A percentile compares a stretch with the other conserved stretches of the same genome.
Evolutionary conservation across 805 yeast genomes (phyloP).

Genomic region (Ogataea polymorpha): DNA sequence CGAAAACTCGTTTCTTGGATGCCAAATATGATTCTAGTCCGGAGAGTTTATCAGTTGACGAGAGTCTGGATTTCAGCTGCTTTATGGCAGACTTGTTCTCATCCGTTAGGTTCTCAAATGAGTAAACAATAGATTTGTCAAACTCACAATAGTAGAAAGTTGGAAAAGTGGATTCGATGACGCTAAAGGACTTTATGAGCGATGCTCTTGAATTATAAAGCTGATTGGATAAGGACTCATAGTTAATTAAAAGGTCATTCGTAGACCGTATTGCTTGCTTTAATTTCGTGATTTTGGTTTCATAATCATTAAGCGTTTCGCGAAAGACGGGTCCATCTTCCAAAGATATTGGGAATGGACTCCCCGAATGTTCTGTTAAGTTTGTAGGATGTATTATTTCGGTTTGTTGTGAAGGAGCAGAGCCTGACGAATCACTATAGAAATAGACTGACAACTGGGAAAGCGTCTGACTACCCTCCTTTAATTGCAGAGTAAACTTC

Average conservation of each 20-base stretch:
- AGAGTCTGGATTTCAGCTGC: slow-evolving; percentile 13
- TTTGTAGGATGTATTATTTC: neutral
- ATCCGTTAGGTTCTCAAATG: slow-evolving; percentile 16
- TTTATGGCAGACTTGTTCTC: slow-evolving; percentile 18
- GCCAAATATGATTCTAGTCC: slow-evolving; percentile 17
- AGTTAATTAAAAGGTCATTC: slow-evolving; percentile 14
- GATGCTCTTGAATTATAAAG: slow-evolving; percentile 12
- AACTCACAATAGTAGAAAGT: slow-evolving; percentile 16
- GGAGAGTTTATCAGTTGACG: slow-evolving; percentile 9
- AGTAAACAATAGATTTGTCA: slow-evolving; percentile 9
- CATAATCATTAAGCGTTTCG: slow-evolving; percentile 28
- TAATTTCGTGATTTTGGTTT: slow-evolving; percentile 23
- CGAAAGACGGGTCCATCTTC: slow-evolving; percentile 39
- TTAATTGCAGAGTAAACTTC: slow-evolving; percentile 6
- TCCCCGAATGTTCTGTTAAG: neutral
- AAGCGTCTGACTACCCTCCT: slow-evolving; percentile 4
- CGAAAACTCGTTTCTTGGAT: slow-evolving; percentile 28
- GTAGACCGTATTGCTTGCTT: slow-evolving; percentile 17
- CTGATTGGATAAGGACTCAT: slow-evolving; percentile 23
- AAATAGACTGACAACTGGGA: slow-evolving; percentile 10
- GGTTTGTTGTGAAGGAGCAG: slow-evolving; percentile 1
- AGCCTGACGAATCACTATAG: neutral
- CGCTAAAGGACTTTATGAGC: slow-evolving; percentile 11
- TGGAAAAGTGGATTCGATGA: slow-evolving; percentile 13
- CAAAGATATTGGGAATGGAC: slow-evolving; percentile 30